Percentiles rank a stretch among this genome's conserved stretches.
Conservation (phyloP, 148 eudicot genomes). For the Vaccinium macrocarpon region DNA sequence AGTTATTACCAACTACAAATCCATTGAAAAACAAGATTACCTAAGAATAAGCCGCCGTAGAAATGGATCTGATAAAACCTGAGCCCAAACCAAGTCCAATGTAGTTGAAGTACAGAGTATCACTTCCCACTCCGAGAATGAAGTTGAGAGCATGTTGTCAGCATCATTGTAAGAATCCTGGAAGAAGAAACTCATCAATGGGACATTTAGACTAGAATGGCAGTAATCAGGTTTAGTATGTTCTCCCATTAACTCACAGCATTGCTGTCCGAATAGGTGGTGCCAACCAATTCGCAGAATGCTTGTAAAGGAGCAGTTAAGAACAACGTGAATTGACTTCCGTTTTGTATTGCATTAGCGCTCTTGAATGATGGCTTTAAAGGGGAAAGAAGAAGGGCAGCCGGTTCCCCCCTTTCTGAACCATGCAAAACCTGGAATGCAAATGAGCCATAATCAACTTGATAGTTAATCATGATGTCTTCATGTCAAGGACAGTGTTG, state of each 20-base stretch:
- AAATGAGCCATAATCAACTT: conserved; percentile 11
- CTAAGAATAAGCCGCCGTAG: conserved; percentile 88
- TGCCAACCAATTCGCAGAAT: conserved; percentile 83
- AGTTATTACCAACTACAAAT: not conserved
- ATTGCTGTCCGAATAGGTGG: conserved; percentile 42
- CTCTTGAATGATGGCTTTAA: conserved; percentile 57
- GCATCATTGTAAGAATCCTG: conserved; percentile 72
- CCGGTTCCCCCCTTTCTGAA: conserved; percentile 87
- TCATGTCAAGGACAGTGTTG: not conserved
- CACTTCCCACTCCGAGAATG: conserved; percentile 88
- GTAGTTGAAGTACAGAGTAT: conserved; percentile 70
- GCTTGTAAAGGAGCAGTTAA: conserved; percentile 90
- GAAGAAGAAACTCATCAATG: conserved; percentile 16
- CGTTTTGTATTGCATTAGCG: conserved; percentile 44
- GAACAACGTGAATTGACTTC: conserved; percentile 91
- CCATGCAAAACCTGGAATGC: conserved; percentile 81
- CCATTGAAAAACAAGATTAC: conserved; percentile 29
- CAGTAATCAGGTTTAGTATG: not conserved
- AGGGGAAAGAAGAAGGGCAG: conserved; percentile 81
- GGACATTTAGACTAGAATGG: conserved; percentile 2
- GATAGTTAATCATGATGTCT: not conserved
- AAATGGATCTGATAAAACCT: conserved; percentile 82
- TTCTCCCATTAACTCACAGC: conserved; percentile 38
- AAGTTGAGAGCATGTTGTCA: conserved; percentile 62
- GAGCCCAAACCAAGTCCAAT: conserved; percentile 89